These are phyloP conservation scores for Suhomyces vadensis DNA, from an alignment of 805 yeast species.

Conservation along the genomic window DNA sequence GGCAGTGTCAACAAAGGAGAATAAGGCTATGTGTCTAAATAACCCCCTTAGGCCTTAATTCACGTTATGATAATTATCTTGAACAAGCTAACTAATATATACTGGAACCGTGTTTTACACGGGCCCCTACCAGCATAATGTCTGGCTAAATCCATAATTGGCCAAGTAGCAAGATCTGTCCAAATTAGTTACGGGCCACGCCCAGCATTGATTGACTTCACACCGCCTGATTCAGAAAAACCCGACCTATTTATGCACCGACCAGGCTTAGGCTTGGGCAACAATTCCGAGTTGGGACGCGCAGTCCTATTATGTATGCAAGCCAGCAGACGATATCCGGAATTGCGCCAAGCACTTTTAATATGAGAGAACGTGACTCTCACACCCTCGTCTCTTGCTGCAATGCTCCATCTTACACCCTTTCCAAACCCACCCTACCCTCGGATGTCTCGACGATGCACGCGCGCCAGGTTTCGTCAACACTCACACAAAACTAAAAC, in stretches of 20 bases:
- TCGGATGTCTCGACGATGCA: neutral
- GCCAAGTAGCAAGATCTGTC: neutral
- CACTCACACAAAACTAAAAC: constrained; percentile 1
- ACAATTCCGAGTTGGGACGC: constrained; percentile 1
- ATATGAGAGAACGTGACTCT: neutral
- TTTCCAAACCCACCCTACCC: neutral
- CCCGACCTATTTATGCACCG: neutral
- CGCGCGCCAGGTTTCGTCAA: neutral
- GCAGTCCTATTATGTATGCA: constrained; percentile 3
- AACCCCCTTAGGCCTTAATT: neutral
- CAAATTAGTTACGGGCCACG: neutral
- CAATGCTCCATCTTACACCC: too few relatives aligned
- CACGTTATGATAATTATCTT: neutral
- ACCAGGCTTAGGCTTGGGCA: neutral
- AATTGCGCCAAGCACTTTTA: neutral
- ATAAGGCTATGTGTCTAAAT: neutral
- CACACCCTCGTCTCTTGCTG: neutral
- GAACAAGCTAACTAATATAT: too few relatives aligned
- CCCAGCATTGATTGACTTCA: neutral
- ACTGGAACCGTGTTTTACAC: neutral
- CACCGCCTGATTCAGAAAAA: neutral
- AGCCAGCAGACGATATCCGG: constrained; percentile 1
- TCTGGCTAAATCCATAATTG: neutral
- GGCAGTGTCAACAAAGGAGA: neutral
- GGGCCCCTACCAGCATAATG: neutral